Evolutionary conservation across 2,329 filamentous ascomycete species (phyloP), one percentile per base, ranked within the genome.

Genomic region (Aureobasidium zeae): DNA sequence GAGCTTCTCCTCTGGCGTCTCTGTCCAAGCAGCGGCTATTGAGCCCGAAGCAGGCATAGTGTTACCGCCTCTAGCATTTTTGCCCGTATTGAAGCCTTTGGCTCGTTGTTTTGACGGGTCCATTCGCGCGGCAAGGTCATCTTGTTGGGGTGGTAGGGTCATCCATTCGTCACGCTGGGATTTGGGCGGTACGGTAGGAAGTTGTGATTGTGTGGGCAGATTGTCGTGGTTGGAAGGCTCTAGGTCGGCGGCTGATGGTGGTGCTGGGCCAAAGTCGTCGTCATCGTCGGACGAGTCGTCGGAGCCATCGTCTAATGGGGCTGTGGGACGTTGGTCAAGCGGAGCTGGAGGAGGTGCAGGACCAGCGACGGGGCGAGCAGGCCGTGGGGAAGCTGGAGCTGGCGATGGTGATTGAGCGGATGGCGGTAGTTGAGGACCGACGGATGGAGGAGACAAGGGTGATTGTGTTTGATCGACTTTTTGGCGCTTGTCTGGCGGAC

Each of bases 1-100:
- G 46, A 84, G 77, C 62, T 93, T 94, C 63, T 95, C 76, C 59
- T 89, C 84, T 0, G 86, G 84, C 7, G 86, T 94, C 62, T 96
- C 89, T 1, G 86, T 88, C 89, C 89, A 96, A 31, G 89, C 77
- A 16, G 77, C 78, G 10, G 59, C 64, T 13, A 62, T 60, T 7
- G 56, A 59, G 22, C 42, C 46, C 16, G 32, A 22, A 8, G 55
- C 54, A 8, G 33, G 20, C n/a, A 58, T 58, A 4, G 63, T 62
- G 17, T 52, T 49, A 4, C 63, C 54, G 7, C 63, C 67, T 49
- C 68, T 69, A 2, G 76, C 70, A 3, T 73, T 69, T 55, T 77
- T 79, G 4, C 78, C 76, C 0, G 82, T 83, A 39, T 86, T 79
- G 68, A 95, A 96, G 52, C 85, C 87, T 48, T 86, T 81, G 50